A percentile compares a stretch with the other conserved stretches of the same genome.
Conservation (phyloP, 805 yeast species). For the Saturnispora diversa region DNA sequence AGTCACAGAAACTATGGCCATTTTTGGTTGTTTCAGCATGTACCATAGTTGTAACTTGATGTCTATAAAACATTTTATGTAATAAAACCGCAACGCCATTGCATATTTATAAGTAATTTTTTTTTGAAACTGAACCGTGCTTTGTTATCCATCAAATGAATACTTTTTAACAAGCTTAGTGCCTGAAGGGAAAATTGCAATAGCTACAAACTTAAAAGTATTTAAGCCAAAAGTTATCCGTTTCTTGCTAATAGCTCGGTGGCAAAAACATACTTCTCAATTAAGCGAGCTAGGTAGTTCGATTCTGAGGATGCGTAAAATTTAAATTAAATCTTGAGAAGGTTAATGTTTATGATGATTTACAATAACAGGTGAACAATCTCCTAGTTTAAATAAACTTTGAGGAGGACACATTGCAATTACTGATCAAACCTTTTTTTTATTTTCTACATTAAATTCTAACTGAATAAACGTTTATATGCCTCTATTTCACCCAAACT, state of each 20-base stretch:
- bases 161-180: too few relatives aligned
- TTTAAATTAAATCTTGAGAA: neutral
- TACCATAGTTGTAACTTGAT: too few relatives aligned
- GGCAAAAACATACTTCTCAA: neutral
- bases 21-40: too few relatives aligned
- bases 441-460: neutral
- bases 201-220: neutral
- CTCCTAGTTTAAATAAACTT: slow-evolving; percentile 19
- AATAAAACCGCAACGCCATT: too few relatives aligned
- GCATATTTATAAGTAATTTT: too few relatives aligned
- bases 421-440: slow-evolving; percentile 6
- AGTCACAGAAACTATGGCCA: too few relatives aligned
- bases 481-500: slow-evolving; percentile 21
- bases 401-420: slow-evolving; percentile 23
- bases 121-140: too few relatives aligned
- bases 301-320: slow-evolving; percentile 4
- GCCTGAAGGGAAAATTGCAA: too few relatives aligned
- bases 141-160: too few relatives aligned
- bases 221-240: neutral
- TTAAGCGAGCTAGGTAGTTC: slow-evolving; percentile 9
- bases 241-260: slow-evolving; percentile 8
- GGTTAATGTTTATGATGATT: slow-evolving; percentile 17
- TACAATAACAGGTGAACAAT: slow-evolving; percentile 23
- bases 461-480: slow-evolving; percentile 13
- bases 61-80: too few relatives aligned